These are phyloP conservation scores for Phytophthora meadii DNA, from an alignment of 352 stramenopile species.

Conservation along the genomic window DNA sequence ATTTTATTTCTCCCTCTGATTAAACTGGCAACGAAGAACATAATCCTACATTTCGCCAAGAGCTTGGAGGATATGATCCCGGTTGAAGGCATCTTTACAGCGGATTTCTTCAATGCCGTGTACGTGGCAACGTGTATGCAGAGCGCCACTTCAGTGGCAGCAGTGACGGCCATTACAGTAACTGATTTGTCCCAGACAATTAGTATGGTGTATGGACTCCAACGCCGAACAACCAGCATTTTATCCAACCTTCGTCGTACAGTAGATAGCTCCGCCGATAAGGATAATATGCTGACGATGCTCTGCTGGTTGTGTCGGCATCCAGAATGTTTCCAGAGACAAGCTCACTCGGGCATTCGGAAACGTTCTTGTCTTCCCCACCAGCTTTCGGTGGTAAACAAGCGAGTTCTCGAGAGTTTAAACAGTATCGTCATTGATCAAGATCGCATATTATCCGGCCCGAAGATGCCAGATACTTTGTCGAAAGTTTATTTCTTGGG, in stretches of 20 bases:
- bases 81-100: conserved; percentile 31
- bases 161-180: conserved; percentile 22
- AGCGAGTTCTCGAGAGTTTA: conserved; percentile 14
- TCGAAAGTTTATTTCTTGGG: no score
- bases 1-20: conserved; percentile 36
- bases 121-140: conserved; percentile 39
- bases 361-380: conserved; percentile 24
- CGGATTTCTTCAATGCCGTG: conserved; percentile 37
- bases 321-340: conserved; percentile 15
- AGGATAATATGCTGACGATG: conserved; percentile 17
- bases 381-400: conserved; percentile 12
- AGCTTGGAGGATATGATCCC: conserved; percentile 33
- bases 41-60: conserved; percentile 14
- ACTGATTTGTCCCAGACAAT: conserved; percentile 30
- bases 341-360: conserved; percentile 7
- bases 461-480: no score
- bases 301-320: conserved; percentile 23
- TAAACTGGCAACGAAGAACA: conserved; percentile 34
- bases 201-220: conserved; percentile 21
- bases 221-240: conserved; percentile 8
- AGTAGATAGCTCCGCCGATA: neutral
- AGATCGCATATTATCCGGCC: neutral
- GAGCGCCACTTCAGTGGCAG: conserved; percentile 9
- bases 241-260: conserved; percentile 6
- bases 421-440: conserved; percentile 1